A percentile compares a stretch with the other conserved stretches of the same genome.
Evolutionary conservation across 2,329 filamentous ascomycete genomes (phyloP).

Genomic region (Rhexocercosporidium sp.): DNA sequence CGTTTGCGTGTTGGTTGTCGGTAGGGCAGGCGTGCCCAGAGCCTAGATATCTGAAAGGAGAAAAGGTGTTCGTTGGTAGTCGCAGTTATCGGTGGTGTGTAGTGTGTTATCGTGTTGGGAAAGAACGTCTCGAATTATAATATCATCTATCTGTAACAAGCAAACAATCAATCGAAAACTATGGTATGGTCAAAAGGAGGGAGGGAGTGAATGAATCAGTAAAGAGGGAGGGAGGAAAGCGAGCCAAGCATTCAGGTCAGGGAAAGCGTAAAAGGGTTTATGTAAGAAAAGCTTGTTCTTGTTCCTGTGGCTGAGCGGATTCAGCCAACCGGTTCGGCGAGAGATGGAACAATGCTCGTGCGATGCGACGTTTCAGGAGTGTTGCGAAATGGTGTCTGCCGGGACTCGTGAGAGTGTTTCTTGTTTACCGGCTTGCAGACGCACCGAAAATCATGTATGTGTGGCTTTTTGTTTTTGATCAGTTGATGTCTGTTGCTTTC

Average conservation of each 20-base stretch:
- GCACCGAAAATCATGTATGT: background rate
- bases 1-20: background rate
- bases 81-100: background rate
- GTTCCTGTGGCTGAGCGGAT: conserved; percentile 14
- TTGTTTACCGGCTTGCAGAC: background rate
- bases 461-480: background rate
- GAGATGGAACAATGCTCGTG: conserved; percentile 27
- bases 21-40: too few relatives aligned
- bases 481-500: background rate
- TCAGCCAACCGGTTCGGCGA: conserved; percentile 11
- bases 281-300: conserved; percentile 15
- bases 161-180: conserved; percentile 10
- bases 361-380: conserved; percentile 30
- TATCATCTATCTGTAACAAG: conserved; percentile 23
- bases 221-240: conserved; percentile 1
- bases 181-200: background rate
- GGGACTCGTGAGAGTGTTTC: conserved; percentile 5
- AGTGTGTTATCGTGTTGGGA: background rate
- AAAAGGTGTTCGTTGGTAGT: background rate
- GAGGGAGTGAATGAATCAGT: conserved; percentile 6
- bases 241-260: conserved; percentile 26
- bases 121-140: conserved; percentile 10
- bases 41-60: background rate
- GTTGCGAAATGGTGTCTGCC: conserved; percentile 3
- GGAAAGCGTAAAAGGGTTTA: conserved; percentile 7